Conservation (phyloP, 108 stramenopile genomes). For the Epipyxis sp. region DNA sequence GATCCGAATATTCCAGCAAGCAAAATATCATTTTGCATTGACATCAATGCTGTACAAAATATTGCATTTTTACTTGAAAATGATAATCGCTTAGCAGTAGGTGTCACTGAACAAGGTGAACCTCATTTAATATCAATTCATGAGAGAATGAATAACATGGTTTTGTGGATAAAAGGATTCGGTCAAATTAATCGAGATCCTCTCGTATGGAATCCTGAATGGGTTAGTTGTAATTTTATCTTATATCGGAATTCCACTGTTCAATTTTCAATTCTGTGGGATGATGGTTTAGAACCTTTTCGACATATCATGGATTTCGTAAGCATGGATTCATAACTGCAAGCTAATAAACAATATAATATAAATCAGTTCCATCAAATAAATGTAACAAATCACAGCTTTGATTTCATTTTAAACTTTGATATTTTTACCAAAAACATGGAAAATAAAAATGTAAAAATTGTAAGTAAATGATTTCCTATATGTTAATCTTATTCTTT, state of each 20-base stretch:
- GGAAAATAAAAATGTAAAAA: no score
- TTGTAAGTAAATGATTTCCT: no score
- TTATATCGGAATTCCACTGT: not conserved
- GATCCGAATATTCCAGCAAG: constrained; percentile 17
- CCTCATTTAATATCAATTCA: not conserved
- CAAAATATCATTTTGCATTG: not conserved
- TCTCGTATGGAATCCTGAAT: constrained; percentile 11
- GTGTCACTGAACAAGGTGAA: not conserved
- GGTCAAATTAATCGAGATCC: constrained; percentile 24
- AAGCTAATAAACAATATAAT: no score
- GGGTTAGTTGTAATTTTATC: not conserved
- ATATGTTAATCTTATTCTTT: no score
- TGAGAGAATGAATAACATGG: not conserved
- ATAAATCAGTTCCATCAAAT: no score
- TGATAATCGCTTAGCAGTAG: not conserved
- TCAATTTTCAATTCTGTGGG: not conserved
- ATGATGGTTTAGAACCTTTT: not conserved
- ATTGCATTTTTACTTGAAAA: not conserved
- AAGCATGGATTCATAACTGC: no score
- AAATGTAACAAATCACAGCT: no score
- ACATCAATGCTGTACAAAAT: not conserved
- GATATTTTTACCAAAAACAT: no score
- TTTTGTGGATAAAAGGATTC: not conserved
- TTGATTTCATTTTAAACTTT: no score
- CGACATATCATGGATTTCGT: constrained; percentile 18